Conservation (phyloP, 768 basidiomycete genomes). For the Leccinum rimulosum region DNA sequence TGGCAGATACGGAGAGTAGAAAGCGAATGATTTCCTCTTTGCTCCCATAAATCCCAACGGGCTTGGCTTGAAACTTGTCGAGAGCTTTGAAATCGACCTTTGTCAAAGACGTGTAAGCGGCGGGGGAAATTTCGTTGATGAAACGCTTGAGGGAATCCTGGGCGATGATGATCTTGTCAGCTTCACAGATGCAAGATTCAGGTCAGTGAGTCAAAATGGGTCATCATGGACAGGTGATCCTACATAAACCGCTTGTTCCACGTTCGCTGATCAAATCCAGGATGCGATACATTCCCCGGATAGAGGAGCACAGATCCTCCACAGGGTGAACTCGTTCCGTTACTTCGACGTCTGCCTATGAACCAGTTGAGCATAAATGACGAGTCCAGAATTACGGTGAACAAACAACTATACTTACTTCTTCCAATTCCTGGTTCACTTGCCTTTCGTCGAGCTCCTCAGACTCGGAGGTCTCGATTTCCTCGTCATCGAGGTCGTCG, state of each 20-base stretch:
- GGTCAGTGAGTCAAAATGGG: background rate
- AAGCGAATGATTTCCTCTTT: constrained; percentile 49
- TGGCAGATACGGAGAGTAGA: constrained; percentile 35
- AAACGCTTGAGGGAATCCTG: constrained; percentile 49
- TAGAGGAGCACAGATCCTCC: constrained; percentile 27
- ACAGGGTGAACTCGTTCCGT: constrained; percentile 10
- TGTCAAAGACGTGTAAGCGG: constrained; percentile 52
- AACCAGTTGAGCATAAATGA: background rate
- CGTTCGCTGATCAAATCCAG: constrained; percentile 53
- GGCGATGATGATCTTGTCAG: constrained; percentile 62
- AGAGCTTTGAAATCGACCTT: constrained; percentile 56
- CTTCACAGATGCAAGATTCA: constrained; percentile 29
- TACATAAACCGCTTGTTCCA: constrained; percentile 52
- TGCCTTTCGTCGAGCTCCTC: constrained; percentile 14
- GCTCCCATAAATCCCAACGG: constrained; percentile 57
- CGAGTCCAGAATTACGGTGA: background rate
- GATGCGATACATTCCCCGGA: constrained; percentile 50
- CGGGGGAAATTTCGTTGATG: constrained; percentile 47
- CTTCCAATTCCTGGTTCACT: constrained; percentile 11
- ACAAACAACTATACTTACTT: constrained; percentile 3
- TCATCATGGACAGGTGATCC: background rate
- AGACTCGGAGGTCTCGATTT: constrained; percentile 18
- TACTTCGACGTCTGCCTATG: constrained; percentile 19
- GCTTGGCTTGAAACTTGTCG: constrained; percentile 44
- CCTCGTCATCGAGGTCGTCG: constrained; percentile 14